These are phyloP conservation scores for Pharus latifolius DNA, from an alignment of 176 grass and related monocot species.

Conservation along the genomic window DNA sequence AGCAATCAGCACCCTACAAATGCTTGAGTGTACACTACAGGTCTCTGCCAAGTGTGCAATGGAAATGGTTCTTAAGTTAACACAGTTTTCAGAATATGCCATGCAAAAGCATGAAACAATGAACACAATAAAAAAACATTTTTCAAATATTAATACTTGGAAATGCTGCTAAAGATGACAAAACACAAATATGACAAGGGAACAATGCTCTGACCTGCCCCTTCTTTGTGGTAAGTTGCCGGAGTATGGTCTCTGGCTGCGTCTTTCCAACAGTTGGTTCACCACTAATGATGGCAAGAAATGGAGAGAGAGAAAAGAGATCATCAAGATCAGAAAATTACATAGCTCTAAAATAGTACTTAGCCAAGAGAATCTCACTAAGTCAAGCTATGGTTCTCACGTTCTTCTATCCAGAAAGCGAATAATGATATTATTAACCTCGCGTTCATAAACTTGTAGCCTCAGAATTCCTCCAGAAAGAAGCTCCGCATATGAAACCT, in stretches of 20 bases:
- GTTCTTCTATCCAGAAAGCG: slow-evolving; percentile 89
- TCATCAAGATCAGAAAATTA: slow-evolving; percentile 21
- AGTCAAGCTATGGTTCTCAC: slow-evolving; percentile 32
- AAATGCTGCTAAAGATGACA: background rate
- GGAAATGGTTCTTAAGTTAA: background rate
- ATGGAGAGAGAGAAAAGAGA: slow-evolving; percentile 18
- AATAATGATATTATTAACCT: slow-evolving; percentile 90
- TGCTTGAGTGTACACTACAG: background rate
- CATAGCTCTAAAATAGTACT: background rate
- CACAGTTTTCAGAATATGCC: background rate
- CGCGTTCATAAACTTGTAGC: slow-evolving; percentile 73
- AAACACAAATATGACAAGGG: background rate
- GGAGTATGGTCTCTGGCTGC: slow-evolving; percentile 76
- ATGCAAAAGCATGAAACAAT: background rate
- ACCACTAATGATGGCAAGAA: slow-evolving; percentile 28
- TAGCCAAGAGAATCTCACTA: slow-evolving; percentile 10
- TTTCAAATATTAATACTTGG: slow-evolving; percentile 5
- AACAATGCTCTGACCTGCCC: slow-evolving; percentile 62
- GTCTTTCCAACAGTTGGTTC: slow-evolving; percentile 91
- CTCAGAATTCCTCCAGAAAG: slow-evolving; percentile 90
- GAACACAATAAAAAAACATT: slow-evolving; percentile 15
- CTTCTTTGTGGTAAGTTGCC: slow-evolving; percentile 84
- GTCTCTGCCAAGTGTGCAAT: background rate
- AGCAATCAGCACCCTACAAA: background rate
- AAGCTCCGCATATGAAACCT: slow-evolving; percentile 85